A percentile compares a stretch with the other conserved stretches of the same genome.
These are phyloP conservation scores for Aquilaria yunnanensis DNA, from an alignment of 345 rosid species.

Conservation along the genomic window DNA sequence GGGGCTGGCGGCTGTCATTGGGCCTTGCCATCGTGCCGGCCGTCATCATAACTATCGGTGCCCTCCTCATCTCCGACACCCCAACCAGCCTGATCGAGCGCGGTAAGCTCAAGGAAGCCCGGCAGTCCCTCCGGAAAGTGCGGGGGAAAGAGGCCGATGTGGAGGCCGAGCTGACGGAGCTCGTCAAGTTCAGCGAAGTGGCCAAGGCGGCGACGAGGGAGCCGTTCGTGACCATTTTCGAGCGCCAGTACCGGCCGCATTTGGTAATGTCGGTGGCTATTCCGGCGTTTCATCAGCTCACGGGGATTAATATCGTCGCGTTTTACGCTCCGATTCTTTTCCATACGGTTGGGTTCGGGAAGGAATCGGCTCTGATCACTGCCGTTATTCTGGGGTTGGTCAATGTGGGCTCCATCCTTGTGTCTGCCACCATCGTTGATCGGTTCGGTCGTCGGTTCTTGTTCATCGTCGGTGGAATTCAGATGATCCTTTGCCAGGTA, in stretches of 20 bases:
- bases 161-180: constrained; percentile 49
- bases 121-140: constrained; percentile 35
- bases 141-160: constrained; percentile 39
- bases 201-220: constrained; percentile 38
- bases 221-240: constrained; percentile 46
- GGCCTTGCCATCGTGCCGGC: constrained; percentile 77
- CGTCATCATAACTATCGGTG: constrained; percentile 58
- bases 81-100: constrained; percentile 69
- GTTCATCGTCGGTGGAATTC: constrained; percentile 60
- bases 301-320: constrained; percentile 71
- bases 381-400: constrained; percentile 64
- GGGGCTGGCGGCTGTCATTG: constrained; percentile 81
- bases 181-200: constrained; percentile 38
- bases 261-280: constrained; percentile 61
- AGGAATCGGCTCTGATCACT: constrained; percentile 51
- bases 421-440: constrained; percentile 59
- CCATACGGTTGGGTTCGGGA: constrained; percentile 78
- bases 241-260: constrained; percentile 73
- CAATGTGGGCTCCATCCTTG: constrained; percentile 52
- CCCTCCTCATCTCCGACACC: constrained; percentile 62
- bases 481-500: constrained; percentile 71
- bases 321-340: constrained; percentile 79
- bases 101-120: constrained; percentile 52
- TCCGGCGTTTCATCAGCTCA: constrained; percentile 72
- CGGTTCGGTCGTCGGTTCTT: constrained; percentile 65